Conservation (phyloP, 106 monocot genomes). For the Dendrobium huoshanense region DNA sequence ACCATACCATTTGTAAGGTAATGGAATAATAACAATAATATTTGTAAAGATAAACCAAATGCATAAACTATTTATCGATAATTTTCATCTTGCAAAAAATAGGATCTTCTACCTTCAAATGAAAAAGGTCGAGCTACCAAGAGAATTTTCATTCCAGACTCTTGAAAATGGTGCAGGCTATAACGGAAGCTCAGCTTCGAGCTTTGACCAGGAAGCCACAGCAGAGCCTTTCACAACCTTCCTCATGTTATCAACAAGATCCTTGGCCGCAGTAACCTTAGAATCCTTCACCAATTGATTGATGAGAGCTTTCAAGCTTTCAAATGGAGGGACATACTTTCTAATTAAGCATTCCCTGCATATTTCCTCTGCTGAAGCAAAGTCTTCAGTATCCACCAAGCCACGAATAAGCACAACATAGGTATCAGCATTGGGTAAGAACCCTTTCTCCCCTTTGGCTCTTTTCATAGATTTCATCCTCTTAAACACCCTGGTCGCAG, state of each 20-base stretch:
- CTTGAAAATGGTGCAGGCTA: conserved; percentile 7
- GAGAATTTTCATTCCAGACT: not conserved
- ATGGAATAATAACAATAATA: not conserved
- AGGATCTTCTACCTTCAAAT: conserved; percentile 3
- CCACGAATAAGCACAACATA: conserved; percentile 29
- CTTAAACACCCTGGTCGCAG: conserved; percentile 39
- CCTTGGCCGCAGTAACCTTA: conserved; percentile 25
- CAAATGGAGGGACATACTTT: conserved; percentile 39
- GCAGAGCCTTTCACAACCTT: conserved; percentile 28
- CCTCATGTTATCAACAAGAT: conserved; percentile 30
- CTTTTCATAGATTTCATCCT: conserved; percentile 37
- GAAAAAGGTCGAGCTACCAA: not conserved
- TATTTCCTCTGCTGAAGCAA: conserved; percentile 24
- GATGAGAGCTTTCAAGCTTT: conserved; percentile 30
- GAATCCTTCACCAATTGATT: conserved; percentile 27
- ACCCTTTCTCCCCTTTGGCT: conserved; percentile 18
- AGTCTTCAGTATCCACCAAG: conserved; percentile 48
- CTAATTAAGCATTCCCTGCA: conserved; percentile 38
- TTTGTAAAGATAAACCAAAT: not conserved
- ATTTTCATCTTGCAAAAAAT: not conserved
- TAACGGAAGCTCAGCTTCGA: conserved; percentile 44
- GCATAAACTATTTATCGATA: not conserved
- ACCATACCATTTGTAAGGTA: not conserved
- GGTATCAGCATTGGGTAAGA: conserved; percentile 26
- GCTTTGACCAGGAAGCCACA: conserved; percentile 43